Base-by-base conservation (phyloP, 1,284 basidiomycete species). In the Chalciporus piperatoides region DNA sequence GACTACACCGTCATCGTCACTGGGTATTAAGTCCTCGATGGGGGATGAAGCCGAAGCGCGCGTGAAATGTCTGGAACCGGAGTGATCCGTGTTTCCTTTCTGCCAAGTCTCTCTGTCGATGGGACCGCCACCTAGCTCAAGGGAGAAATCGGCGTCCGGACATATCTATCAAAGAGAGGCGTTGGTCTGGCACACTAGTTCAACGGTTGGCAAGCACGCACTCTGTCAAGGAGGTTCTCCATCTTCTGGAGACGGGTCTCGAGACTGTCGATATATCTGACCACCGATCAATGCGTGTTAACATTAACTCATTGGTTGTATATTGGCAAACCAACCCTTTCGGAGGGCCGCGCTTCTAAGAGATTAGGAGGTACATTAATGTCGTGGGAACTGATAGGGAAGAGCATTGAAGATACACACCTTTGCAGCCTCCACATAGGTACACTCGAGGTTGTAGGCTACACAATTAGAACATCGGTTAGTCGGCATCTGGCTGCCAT, bases 401-500 rank as follows among this genome's bases (percentile, higher is more conserved):
- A 0, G n/a, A 6, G 32, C 6, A 41, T 8, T 17, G 44, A 15
- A 35, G 33, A 15, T 11, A 23, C 24, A 67, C 74, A 86, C 85
- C 77, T 85, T 84, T 27, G 84, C 81, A 2, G 80, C 79, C 61
- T 87, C 84, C 43, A 88, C 71, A 64, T 90, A 92, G 0, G 86
- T 89, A 68, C 90, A 92, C 2, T 87, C 82, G 23, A 82, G 75
- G 52, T 74, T 81, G 59, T 84, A 86, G 10, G 88, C 79, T n/a
- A 80, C 71, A 62, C 91, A 93, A 63, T 90, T 91, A 0, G 89
- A 86, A 63, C 91, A 94, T 51, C 75, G 71, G 54, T 82, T 83
- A 21, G 76, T 77, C 7, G 78, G 79, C 80, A 82, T 85, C 58
- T 82, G 76, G 6, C 73, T 72, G 24, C 81, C 82, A 68, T 84